Conservation (phyloP, 768 basidiomycete species). For the Cystofilobasidium ferigula region DNA sequence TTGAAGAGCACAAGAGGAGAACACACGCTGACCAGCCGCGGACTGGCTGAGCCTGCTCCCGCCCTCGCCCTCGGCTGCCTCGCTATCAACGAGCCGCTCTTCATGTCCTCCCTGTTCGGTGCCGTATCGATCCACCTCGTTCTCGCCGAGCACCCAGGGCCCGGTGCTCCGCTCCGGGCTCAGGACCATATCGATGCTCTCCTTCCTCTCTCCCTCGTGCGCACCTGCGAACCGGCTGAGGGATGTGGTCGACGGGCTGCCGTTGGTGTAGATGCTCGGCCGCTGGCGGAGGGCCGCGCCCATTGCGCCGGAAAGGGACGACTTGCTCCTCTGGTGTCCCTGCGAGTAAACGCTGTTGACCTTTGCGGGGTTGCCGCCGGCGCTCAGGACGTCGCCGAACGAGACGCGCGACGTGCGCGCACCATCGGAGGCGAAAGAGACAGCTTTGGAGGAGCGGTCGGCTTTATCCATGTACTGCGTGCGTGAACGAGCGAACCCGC, state of each 20-base stretch:
- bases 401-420: constrained; percentile 35
- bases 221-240: not conserved
- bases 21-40: constrained; percentile 36
- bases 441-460: constrained; percentile 21
- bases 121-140: constrained; percentile 18
- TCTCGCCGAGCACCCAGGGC: constrained; percentile 28
- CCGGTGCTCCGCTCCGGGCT: constrained; percentile 35
- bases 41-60: constrained; percentile 30
- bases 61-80: constrained; percentile 23
- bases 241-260: constrained; percentile 4
- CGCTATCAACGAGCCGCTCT: constrained; percentile 33
- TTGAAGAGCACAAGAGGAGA: not conserved
- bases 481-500: constrained; percentile 13
- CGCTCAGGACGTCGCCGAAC: constrained; percentile 35
- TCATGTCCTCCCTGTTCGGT: not conserved
- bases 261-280: constrained; percentile 9
- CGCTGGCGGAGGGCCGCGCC: not conserved
- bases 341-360: constrained; percentile 10
- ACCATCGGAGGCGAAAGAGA: constrained; percentile 35
- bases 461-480: not conserved
- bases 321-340: constrained; percentile 1
- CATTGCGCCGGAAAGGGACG: not conserved
- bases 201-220: not conserved
- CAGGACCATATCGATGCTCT: constrained; percentile 29
- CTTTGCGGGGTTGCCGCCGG: constrained; percentile 27